phyloP scores from a whole-genome alignment of 331 rosid species.

The Quercus phellos region DNA sequence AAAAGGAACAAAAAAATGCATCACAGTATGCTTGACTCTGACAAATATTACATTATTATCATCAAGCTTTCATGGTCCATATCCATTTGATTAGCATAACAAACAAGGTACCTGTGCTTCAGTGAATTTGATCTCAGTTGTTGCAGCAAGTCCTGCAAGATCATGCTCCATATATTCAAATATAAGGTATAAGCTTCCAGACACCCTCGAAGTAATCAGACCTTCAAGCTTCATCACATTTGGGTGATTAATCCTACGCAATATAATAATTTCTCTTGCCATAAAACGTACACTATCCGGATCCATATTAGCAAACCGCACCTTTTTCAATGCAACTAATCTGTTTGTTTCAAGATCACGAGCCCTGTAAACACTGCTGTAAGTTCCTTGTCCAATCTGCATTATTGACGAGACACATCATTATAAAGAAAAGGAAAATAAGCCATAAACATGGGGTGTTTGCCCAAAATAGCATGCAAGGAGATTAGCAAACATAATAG shows the following conservation, averaged over 20 bases:
- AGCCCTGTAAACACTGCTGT: conserved; percentile 83
- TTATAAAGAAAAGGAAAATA: background rate
- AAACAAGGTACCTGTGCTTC: conserved; percentile 57
- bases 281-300: conserved; percentile 89
- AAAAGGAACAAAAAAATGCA: background rate
- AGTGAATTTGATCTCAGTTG: conserved; percentile 58
- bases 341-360: conserved; percentile 73
- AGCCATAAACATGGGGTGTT: background rate
- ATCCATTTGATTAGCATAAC: background rate
- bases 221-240: conserved; percentile 93
- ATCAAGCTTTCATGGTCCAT: background rate
- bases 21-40: background rate
- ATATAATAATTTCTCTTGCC: conserved; percentile 71
- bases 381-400: conserved; percentile 95
- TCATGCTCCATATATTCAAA: conserved; percentile 95
- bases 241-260: conserved; percentile 83
- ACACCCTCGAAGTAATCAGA: conserved; percentile 71
- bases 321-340: conserved; percentile 84
- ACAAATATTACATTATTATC: background rate
- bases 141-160: conserved; percentile 71
- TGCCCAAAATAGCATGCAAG: background rate
- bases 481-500: background rate
- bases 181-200: conserved; percentile 78
- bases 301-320: conserved; percentile 78
- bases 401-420: background rate